A percentile compares a stretch with the other conserved stretches of the same genome.
These are phyloP conservation scores for Plasmodium inui DNA, from an alignment of 169 alveolate species.

Conservation along the genomic window DNA sequence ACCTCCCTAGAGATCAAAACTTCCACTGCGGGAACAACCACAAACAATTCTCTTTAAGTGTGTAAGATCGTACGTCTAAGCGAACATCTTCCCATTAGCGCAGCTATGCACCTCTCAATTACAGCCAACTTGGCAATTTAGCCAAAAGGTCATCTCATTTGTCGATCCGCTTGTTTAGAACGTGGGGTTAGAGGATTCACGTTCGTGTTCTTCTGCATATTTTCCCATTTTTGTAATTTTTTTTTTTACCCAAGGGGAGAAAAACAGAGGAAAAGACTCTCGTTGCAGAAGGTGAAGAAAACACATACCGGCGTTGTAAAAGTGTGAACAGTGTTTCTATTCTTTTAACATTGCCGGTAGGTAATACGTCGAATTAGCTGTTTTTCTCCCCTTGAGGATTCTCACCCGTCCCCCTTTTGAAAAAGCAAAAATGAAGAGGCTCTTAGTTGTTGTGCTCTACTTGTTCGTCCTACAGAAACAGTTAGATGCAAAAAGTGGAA, in stretches of 20 bases:
- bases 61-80: neutral
- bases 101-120: neutral
- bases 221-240: neutral
- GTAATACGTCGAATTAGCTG: neutral
- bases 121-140: neutral
- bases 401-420: neutral
- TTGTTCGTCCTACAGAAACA: neutral
- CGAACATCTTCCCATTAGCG: neutral
- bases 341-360: neutral
- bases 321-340: neutral
- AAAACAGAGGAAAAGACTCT: neutral
- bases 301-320: neutral
- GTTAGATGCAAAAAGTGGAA: slow-evolving; percentile 10
- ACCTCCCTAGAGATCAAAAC: neutral
- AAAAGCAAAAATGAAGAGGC: slow-evolving; percentile 1
- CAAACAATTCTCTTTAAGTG: neutral
- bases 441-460: neutral
- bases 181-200: neutral
- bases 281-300: neutral
- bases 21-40: neutral
- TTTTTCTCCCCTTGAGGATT: neutral
- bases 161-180: neutral
- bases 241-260: neutral
- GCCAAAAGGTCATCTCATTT: neutral
- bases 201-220: neutral